Percentiles rank a stretch among this genome's conserved stretches.
phyloP scores from a whole-genome alignment of 768 basidiomycete genomes.

The Macrolepiota fuliginosa region DNA sequence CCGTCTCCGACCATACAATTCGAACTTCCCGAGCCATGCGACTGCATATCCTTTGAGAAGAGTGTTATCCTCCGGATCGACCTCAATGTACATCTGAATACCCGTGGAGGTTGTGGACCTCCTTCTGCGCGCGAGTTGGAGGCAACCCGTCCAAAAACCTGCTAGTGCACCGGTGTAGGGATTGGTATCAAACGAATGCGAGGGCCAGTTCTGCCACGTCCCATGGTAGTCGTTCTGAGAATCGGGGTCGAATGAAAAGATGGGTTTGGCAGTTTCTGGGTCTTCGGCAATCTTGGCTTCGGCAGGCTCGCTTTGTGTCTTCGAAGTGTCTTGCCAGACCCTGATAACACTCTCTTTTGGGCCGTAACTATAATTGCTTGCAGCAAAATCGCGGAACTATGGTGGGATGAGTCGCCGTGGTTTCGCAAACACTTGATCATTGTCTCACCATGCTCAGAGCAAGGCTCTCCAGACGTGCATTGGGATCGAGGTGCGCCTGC shows the following conservation, averaged over 20 bases:
- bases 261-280: not conserved
- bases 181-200: conserved; percentile 1
- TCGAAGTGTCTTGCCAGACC: not conserved
- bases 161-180: not conserved
- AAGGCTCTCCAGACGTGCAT: conserved; percentile 30
- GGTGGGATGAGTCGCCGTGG: too few relatives aligned
- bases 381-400: conserved; percentile 1
- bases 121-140: not conserved
- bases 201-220: not conserved
- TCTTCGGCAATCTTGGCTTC: not conserved
- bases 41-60: not conserved
- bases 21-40: not conserved
- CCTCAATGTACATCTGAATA: not conserved
- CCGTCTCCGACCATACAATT: not conserved
- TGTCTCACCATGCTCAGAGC: conserved; percentile 34
- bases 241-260: not conserved
- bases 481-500: conserved; percentile 31
- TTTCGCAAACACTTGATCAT: not conserved
- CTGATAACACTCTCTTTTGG: not conserved
- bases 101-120: too few relatives aligned
- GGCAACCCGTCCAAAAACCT: not conserved
- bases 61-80: not conserved
- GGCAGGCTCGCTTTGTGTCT: not conserved
- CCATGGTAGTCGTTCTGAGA: not conserved
- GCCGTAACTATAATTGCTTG: not conserved